These are phyloP conservation scores for Chaetomium sp. DNA, from an alignment of 2,329 filamentous ascomycete species.

Conservation along the genomic window DNA sequence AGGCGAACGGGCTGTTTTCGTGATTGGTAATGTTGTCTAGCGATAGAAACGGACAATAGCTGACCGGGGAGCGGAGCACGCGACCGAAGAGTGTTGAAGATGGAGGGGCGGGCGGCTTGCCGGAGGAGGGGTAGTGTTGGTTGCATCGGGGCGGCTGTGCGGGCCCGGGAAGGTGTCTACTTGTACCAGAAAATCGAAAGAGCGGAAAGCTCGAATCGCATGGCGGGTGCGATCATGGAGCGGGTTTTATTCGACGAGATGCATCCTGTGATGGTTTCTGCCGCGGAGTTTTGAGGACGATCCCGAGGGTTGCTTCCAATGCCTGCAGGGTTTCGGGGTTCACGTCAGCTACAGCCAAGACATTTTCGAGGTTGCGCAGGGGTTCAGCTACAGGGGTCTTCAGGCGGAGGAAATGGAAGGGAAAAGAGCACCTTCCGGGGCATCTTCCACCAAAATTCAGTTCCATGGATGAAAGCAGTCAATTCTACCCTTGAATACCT, in stretches of 20 bases:
- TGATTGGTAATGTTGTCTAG: background rate
- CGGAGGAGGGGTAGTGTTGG: slow-evolving; percentile 27
- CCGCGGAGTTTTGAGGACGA: slow-evolving; percentile 51
- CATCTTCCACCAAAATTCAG: background rate
- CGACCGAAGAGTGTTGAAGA: slow-evolving; percentile 16
- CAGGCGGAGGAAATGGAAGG: too few species aligned
- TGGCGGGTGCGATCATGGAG: slow-evolving; percentile 18
- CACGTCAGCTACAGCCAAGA: slow-evolving; percentile 10
- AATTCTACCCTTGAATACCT: background rate
- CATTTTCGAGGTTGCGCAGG: slow-evolving; percentile 4
- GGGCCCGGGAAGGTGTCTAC: background rate
- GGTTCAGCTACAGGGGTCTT: background rate
- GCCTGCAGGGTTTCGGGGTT: background rate
- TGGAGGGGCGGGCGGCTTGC: slow-evolving; percentile 27
- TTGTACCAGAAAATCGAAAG: slow-evolving; percentile 1
- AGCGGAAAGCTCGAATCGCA: slow-evolving; percentile 14
- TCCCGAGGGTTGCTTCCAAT: background rate
- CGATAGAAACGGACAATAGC: background rate
- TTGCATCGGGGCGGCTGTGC: slow-evolving; percentile 22
- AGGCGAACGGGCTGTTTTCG: background rate
- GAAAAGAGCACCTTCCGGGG: background rate
- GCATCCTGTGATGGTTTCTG: slow-evolving; percentile 51
- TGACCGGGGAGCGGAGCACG: slow-evolving; percentile 17
- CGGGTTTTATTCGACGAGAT: slow-evolving; percentile 23
- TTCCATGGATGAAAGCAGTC: background rate